Evolutionary conservation across 2,329 filamentous ascomycete genomes (phyloP), one percentile per base, ranked within the genome.

Genomic region (Microdochium bolleyi): DNA sequence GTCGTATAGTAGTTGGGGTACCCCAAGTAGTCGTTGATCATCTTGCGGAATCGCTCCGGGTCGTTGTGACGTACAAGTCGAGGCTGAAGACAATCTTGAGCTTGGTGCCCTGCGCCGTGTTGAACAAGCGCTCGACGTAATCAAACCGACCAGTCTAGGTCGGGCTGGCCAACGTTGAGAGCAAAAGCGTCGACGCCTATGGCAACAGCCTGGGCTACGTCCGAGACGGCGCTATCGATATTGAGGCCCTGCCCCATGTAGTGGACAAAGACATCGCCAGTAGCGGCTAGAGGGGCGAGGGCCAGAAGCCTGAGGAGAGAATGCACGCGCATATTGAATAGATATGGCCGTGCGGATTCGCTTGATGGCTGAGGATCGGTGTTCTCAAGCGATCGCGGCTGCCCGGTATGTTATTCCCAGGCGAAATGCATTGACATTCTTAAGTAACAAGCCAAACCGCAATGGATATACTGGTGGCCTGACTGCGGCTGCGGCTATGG

Each of bases 51-150:
- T 24, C 58, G 57, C 55, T 56, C 57, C 22, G 63, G 56, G 41
- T 64, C 57, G 3, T 52, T 51, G 16, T 57, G 54, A 24, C 61
- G 61, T 46, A 57, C 37, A 69, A 55, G 53, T 70, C 68, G 54
- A 71, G 62, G 52, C 66, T 70, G 56, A 70, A 62, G 56, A 70
- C 70, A 5, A 70, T 58, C 56, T 66, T 66, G 58, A 71, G 67
- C 34, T 58, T 52, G 52, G 55, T 62, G 38, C 48, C 55, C 9
- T 53, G 52, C 4, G 67, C 64, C 51, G 62, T 57, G 49, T 62
- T 56, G 60, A 68, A 69, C 34, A 71, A 58, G 50, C 65, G 59
- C 37, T 57, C 53, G 66, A 51, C 1, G 64, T 11, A 30, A 58
- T 51, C 56, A 57, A 3, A 51, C 49, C 7, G 63, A 59, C 57